These are phyloP conservation scores for Martiniozyma asiatica DNA, from an alignment of 1,139 yeast genomes.

Conservation along the genomic window DNA sequence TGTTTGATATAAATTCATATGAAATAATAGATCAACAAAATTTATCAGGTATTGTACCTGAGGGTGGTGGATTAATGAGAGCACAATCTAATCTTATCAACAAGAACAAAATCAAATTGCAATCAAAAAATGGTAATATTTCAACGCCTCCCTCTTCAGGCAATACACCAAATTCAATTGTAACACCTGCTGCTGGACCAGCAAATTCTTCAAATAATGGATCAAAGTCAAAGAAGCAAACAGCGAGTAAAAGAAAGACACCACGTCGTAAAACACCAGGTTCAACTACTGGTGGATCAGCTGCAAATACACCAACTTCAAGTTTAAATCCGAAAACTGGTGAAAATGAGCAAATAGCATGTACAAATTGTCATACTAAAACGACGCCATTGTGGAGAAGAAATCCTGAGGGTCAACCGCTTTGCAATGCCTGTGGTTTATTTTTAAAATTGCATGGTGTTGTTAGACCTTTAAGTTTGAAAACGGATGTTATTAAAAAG, in stretches of 20 bases:
- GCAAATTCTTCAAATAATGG: too few species aligned
- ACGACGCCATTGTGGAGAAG: conserved; percentile 95
- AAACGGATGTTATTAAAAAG: conserved; percentile 87
- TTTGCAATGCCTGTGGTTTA: conserved; percentile 92
- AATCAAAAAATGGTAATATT: background rate
- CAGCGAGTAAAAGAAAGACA: conserved; percentile 1
- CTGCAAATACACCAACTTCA: conserved; percentile 7
- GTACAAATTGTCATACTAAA: conserved; percentile 85
- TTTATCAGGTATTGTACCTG: too few species aligned
- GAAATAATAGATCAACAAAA: too few species aligned
- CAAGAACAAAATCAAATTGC: too few species aligned
- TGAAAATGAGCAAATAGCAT: conserved; percentile 23
- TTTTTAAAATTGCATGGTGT: conserved; percentile 88
- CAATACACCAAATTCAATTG: background rate
- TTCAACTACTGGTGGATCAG: background rate
- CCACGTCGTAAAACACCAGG: conserved; percentile 5
- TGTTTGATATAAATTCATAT: conserved; percentile 12
- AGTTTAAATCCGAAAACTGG: conserved; percentile 3
- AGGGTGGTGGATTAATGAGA: too few species aligned
- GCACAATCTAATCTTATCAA: too few species aligned
- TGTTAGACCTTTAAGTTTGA: conserved; percentile 79
- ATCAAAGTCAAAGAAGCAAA: background rate
- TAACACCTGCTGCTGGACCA: background rate
- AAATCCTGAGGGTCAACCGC: conserved; percentile 82
- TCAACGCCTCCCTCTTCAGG: background rate